Conservation (phyloP, 352 stramenopile genomes). For the Pythium dissotocum region DNA sequence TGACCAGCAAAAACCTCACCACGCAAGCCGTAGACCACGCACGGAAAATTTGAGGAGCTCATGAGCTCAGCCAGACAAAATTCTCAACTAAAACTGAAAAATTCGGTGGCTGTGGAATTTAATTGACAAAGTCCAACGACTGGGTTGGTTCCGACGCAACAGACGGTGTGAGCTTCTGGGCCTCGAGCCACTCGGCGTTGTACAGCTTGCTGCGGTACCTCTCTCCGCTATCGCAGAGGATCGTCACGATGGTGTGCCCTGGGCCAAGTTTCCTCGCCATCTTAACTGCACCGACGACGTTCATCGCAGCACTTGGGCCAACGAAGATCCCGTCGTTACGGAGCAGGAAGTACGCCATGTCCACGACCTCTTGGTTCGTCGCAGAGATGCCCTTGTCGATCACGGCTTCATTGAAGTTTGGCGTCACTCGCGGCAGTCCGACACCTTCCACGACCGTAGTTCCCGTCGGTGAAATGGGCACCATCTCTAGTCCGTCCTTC, state of each 20-base stretch:
- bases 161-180: constrained; percentile 42
- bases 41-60: too few species aligned
- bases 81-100: too few species aligned
- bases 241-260: constrained; percentile 76
- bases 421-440: constrained; percentile 91
- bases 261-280: constrained; percentile 67
- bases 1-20: too few species aligned
- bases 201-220: constrained; percentile 86
- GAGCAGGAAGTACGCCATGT: constrained; percentile 91
- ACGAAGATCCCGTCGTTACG: constrained; percentile 93
- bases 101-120: background rate
- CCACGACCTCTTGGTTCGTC: constrained; percentile 92
- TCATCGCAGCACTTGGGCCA: constrained; percentile 78
- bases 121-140: constrained; percentile 27
- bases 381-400: constrained; percentile 92
- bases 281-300: constrained; percentile 80
- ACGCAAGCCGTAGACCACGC: too few species aligned
- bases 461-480: constrained; percentile 65
- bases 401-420: constrained; percentile 88
- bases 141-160: constrained; percentile 3
- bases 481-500: constrained; percentile 88
- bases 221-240: constrained; percentile 81
- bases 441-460: constrained; percentile 95
- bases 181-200: constrained; percentile 68
- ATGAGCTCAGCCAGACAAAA: too few species aligned